phyloP scores from a whole-genome alignment of 306 rosid genomes.

The Amphicarpaea edgeworthii region DNA sequence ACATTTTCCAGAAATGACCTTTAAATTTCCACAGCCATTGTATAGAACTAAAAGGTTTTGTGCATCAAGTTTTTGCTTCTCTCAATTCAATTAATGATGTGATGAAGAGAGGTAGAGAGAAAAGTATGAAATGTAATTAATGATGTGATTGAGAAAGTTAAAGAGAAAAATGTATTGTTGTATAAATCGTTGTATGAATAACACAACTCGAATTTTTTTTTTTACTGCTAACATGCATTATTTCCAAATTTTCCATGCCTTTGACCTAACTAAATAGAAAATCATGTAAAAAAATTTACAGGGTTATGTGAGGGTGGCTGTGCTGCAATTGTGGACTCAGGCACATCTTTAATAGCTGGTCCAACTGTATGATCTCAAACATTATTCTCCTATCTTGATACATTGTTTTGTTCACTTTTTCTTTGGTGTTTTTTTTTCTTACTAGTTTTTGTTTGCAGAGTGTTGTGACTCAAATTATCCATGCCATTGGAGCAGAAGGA shows the following conservation, averaged over 20 bases:
- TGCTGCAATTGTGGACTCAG: slow-evolving; percentile 77
- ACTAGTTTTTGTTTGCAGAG: slow-evolving; percentile 53
- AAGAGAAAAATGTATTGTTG: too few species aligned
- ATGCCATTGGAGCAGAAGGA: slow-evolving; percentile 82
- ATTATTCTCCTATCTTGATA: slow-evolving; percentile 33
- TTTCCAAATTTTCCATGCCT: background rate
- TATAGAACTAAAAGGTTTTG: slow-evolving; percentile 7
- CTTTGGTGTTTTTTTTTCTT: slow-evolving; percentile 33
- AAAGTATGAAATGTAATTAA: too few species aligned
- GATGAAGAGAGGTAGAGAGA: too few species aligned
- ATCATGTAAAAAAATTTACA: slow-evolving; percentile 37
- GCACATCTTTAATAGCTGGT: slow-evolving; percentile 75
- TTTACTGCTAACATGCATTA: background rate
- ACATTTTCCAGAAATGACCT: slow-evolving; percentile 29
- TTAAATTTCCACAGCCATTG: slow-evolving; percentile 27
- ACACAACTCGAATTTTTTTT: too few species aligned
- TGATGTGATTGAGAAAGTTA: too few species aligned
- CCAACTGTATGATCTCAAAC: slow-evolving; percentile 65
- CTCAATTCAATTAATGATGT: background rate
- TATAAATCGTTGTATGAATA: too few species aligned
- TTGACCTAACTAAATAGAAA: background rate
- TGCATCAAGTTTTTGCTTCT: background rate
- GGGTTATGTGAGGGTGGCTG: slow-evolving; percentile 69
- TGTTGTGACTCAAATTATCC: slow-evolving; percentile 78
- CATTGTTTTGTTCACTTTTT: background rate